Base-by-base conservation (phyloP, 179 eudicot genomes). In the Gypsophila paniculata region DNA sequence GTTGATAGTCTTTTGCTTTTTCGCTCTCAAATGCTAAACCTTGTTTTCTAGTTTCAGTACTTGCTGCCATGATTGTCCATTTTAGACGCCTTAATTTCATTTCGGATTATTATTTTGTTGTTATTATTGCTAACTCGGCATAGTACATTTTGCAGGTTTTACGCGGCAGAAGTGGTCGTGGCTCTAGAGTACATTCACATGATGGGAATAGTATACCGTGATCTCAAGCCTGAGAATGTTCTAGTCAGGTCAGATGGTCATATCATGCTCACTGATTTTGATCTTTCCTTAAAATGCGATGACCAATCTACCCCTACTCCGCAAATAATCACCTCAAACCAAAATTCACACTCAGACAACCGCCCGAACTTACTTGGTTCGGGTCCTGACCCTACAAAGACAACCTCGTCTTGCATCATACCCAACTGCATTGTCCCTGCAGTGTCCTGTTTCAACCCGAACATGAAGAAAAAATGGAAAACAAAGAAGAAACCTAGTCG, bases 161-260 rank as follows among this genome's bases (percentile, higher is more conserved):
- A 93, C 68, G 96, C 96, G 21, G 86, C 98, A 5, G 96, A 93
- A 71, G 95, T 93, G 52, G 84, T 90, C 12, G 98, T 87, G 29
- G 96, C 97, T 21, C 46, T 91, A 75, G 97, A 91, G 71, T 91
- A 91, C 76, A 78, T 91, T 8, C 97, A 91, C 86, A 91, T 91
- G 96, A 81, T 91, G 97, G 97, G 96, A 5, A 86, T 91, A 17
- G 97, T 93, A 9, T 93, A 93, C 82, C 98, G 98, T 44, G 98
- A 93, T 75, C 90, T 93, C 0, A 93, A 93, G 80, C 98, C 98
- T 0, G 98, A 93, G 69, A 93, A 93, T 55, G 98, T 93, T 25
- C 65, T 93, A 17, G 96, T 90, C 53, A 85, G 96, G 77, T 84
- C 93, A 0, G 98, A 93, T 49, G 98, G 98, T 19, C 98, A 93